phyloP scores from a whole-genome alignment of 2,329 filamentous ascomycete species.

The Xylaria sp. region DNA sequence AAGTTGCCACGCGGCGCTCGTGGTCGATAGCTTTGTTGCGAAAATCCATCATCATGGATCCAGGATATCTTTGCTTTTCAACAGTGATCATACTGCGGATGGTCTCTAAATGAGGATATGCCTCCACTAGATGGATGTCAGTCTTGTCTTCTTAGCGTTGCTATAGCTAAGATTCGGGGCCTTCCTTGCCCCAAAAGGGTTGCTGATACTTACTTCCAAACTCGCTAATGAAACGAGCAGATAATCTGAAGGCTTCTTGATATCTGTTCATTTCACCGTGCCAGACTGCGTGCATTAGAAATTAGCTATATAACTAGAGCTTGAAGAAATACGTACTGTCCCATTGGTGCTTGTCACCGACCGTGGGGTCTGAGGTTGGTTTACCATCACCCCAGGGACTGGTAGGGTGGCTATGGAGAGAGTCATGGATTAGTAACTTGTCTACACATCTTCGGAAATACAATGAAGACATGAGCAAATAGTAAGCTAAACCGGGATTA shows the following conservation, averaged over 20 bases:
- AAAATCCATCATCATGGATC: conserved; percentile 79
- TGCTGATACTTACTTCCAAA: conserved; percentile 66
- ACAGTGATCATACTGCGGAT: conserved; percentile 71
- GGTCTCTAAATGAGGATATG: conserved; percentile 78
- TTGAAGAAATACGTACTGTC: conserved; percentile 57
- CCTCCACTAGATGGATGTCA: conserved; percentile 63
- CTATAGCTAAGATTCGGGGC: not conserved
- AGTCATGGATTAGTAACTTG: not conserved
- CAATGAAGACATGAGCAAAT: not conserved
- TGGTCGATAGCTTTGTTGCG: conserved; percentile 85
- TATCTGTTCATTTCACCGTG: conserved; percentile 82
- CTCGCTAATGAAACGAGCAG: conserved; percentile 81
- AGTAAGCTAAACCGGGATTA: not conserved
- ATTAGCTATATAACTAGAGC: not conserved
- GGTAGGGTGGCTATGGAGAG: conserved; percentile 66
- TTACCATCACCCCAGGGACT: conserved; percentile 78
- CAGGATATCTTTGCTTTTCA: conserved; percentile 65
- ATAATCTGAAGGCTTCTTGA: conserved; percentile 76
- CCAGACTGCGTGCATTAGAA: conserved; percentile 64
- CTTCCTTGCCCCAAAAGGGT: not conserved
- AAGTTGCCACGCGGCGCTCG: conserved; percentile 77
- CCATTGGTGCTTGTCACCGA: conserved; percentile 86
- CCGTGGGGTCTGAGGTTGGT: conserved; percentile 71
- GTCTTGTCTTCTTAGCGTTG: not conserved
- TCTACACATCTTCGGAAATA: not conserved